A percentile compares a stretch with the other conserved stretches of the same genome.
phyloP scores from a whole-genome alignment of 139 green algal species.

The Volvox africanus region DNA sequence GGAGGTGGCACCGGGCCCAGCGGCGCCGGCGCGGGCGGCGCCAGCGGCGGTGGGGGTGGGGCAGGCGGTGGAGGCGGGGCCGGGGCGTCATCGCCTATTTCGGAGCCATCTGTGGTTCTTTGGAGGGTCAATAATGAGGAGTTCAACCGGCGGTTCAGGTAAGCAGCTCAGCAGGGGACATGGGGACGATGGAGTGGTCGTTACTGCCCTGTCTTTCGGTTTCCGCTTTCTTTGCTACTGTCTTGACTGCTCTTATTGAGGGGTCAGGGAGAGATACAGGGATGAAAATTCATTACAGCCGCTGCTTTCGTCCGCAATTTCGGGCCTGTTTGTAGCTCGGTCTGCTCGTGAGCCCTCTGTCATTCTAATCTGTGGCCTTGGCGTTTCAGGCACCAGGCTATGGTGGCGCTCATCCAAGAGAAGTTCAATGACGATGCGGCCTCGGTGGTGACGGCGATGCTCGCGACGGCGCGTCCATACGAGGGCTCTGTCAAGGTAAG shows the following conservation, averaged over 20 bases:
- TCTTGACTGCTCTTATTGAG: too few relatives aligned
- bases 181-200: too few relatives aligned
- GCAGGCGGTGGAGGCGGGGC: not conserved
- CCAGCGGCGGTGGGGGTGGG: not conserved
- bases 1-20: not conserved
- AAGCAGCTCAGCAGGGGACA: not conserved
- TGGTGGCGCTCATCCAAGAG: slow-evolving; percentile 58
- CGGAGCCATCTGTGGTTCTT: slow-evolving; percentile 56
- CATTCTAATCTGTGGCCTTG: too few relatives aligned
- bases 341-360: too few relatives aligned
- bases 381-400: slow-evolving; percentile 52
- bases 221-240: too few relatives aligned
- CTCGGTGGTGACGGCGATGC: slow-evolving; percentile 67
- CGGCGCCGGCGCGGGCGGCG: not conserved
- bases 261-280: too few relatives aligned
- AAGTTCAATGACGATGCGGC: slow-evolving; percentile 60
- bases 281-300: too few relatives aligned
- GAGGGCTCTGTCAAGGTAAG: slow-evolving; percentile 34
- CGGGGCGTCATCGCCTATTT: not conserved
- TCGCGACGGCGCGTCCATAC: slow-evolving; percentile 46
- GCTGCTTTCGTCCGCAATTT: too few relatives aligned
- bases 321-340: too few relatives aligned
- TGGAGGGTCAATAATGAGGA: slow-evolving; percentile 79
- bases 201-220: too few relatives aligned
- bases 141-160: slow-evolving; percentile 78